Evolutionary conservation across 495 filamentous ascomycete species (phyloP).

Genomic region (Schizothecium vesticola): DNA sequence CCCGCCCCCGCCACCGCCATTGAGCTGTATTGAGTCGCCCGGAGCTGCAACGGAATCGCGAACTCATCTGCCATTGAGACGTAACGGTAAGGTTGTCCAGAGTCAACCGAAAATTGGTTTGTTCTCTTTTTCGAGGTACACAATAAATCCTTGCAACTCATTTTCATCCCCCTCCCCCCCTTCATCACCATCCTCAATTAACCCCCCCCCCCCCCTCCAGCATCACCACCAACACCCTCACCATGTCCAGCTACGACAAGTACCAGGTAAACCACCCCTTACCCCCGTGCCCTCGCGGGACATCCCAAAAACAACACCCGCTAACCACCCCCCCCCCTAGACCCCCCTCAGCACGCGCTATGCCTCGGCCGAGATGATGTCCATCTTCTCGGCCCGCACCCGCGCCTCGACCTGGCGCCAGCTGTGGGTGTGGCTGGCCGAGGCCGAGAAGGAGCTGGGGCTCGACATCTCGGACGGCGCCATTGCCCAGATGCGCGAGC

Average conservation of each 20-base stretch:
- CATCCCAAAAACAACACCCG: not conserved
- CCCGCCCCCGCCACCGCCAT: not conserved
- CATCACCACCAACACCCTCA: slow-evolving; percentile 13
- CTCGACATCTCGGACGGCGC: slow-evolving; percentile 63
- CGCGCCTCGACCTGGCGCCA: slow-evolving; percentile 73
- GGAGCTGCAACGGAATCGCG: not conserved
- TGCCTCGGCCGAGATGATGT: slow-evolving; percentile 55
- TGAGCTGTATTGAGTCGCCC: not conserved
- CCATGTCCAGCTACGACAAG: slow-evolving; percentile 61
- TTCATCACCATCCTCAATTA: not conserved
- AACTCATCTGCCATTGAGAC: not conserved
- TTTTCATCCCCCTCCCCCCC: slow-evolving; percentile 19
- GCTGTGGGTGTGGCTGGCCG: slow-evolving; percentile 80
- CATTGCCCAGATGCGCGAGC: slow-evolving; percentile 65
- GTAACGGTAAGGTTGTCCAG: not conserved
- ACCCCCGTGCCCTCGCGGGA: not conserved
- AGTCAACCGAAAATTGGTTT: not conserved
- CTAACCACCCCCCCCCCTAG: slow-evolving; percentile 35
- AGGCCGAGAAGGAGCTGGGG: slow-evolving; percentile 68
- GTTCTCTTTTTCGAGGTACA: not conserved
- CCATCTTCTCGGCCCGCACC: slow-evolving; percentile 64
- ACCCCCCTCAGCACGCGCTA: slow-evolving; percentile 71
- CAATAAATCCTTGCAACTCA: not conserved
- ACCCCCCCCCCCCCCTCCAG: not conserved
- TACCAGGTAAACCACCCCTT: slow-evolving; percentile 34